A percentile compares a stretch with the other conserved stretches of the same genome.
phyloP scores from a whole-genome alignment of 2,329 filamentous ascomycete genomes.

The Tolypocladium tundrense region DNA sequence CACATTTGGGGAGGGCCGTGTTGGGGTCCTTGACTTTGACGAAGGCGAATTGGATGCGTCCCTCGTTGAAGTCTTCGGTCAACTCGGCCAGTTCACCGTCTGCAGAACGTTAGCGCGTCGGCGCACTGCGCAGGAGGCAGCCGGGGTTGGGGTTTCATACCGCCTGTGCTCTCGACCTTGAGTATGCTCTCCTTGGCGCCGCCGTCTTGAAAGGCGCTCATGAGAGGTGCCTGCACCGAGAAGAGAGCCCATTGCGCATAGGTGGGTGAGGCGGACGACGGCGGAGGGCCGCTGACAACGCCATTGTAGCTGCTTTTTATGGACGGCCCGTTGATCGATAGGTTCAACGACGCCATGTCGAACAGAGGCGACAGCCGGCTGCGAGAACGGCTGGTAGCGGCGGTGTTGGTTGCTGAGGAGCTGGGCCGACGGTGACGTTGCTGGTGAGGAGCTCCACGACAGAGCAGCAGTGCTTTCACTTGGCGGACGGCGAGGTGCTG shows the following conservation, averaged over 20 bases:
- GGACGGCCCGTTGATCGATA: conserved; percentile 68
- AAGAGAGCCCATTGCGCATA: conserved; percentile 91
- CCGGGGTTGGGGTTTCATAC: conserved; percentile 31
- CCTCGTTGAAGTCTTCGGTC: conserved; percentile 93
- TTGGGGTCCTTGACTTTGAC: conserved; percentile 96
- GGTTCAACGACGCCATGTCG: conserved; percentile 68
- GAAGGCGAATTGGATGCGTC: conserved; percentile 92
- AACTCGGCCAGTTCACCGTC: conserved; percentile 87
- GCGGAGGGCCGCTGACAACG: conserved; percentile 42
- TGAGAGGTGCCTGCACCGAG: conserved; percentile 81
- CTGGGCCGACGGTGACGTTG: neutral
- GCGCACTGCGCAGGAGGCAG: conserved; percentile 2
- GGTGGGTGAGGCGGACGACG: conserved; percentile 59
- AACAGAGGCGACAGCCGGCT: neutral
- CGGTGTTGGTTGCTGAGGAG: neutral
- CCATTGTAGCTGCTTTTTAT: conserved; percentile 72
- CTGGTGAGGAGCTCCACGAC: neutral
- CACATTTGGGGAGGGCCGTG: conserved; percentile 76
- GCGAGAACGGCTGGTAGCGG: neutral
- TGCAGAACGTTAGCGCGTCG: conserved; percentile 25
- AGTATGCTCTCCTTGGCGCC: conserved; percentile 85
- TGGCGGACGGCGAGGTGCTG: neutral
- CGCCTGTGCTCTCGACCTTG: conserved; percentile 87
- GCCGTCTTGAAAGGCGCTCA: conserved; percentile 85
- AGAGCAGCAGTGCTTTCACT: neutral